Conservation (phyloP, 23 red algal species). For the Gracilaria vermiculophylla region DNA sequence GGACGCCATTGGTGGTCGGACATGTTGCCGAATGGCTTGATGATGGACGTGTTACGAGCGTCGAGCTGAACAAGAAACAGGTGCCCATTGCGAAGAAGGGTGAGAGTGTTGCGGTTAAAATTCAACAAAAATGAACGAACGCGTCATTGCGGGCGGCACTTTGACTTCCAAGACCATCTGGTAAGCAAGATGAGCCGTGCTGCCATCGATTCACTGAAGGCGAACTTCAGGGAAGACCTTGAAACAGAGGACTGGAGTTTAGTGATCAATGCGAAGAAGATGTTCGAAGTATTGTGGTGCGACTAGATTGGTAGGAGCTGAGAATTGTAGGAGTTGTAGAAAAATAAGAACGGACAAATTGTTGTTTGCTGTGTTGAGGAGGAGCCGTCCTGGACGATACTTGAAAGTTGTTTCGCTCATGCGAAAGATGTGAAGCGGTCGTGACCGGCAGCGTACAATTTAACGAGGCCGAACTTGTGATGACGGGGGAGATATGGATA, state of each 20-base stretch:
- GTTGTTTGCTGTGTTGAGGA: too few relatives aligned
- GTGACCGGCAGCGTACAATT: too few relatives aligned
- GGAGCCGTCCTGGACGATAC: too few relatives aligned
- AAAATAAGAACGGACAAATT: too few relatives aligned
- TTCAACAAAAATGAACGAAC: slow-evolving; percentile 75
- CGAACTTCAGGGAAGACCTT: slow-evolving; percentile 90
- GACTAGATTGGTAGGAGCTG: too few relatives aligned
- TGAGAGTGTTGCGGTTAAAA: slow-evolving; percentile 90
- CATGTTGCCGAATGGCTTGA: slow-evolving; percentile 70
- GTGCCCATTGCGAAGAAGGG: slow-evolving; percentile 80
- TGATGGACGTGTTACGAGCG: slow-evolving; percentile 81
- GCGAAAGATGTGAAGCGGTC: too few relatives aligned
- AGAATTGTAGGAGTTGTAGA: too few relatives aligned
- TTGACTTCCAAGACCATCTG: slow-evolving; percentile 76
- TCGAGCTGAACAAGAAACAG: slow-evolving; percentile 92
- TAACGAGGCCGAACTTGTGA: too few relatives aligned
- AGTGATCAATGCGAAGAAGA: slow-evolving; percentile 90
- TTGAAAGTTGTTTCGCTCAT: too few relatives aligned
- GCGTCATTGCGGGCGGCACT: slow-evolving; percentile 95
- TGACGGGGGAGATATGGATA: too few relatives aligned
- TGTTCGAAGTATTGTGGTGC: slow-evolving; percentile 81
- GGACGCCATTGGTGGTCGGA: slow-evolving; percentile 75
- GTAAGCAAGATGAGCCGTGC: slow-evolving; percentile 87
- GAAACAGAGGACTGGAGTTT: slow-evolving; percentile 88
- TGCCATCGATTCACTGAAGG: slow-evolving; percentile 92